Base-by-base conservation (phyloP, 345 rosid genomes). In the Acer campestre region DNA sequence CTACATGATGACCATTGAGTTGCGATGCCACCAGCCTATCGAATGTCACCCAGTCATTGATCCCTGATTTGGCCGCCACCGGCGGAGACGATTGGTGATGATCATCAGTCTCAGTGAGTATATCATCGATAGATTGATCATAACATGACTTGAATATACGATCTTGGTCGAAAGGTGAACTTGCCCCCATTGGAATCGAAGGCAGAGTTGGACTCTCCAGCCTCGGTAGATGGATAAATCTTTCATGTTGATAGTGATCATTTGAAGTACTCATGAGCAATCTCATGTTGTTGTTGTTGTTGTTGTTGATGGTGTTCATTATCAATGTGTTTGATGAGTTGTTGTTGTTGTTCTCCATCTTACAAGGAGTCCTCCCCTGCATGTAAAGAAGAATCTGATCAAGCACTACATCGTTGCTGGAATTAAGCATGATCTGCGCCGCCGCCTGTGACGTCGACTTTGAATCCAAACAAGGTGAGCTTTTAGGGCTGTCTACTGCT, bases 1-100 rank as follows among this genome's bases (percentile, higher is more conserved):
- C 84, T 23, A 27, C 79, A 31, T 81, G 84, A 46, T 10, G 12
- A 71, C 94, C 97, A 77, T 96, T 93, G n/a, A 96, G 92, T 73
- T 94, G 99, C 22, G 95, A 94, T 12, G 99, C 99, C 66, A 94
- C 98, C 0, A 96, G 88, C 69, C 93, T 89, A 75, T 96, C 99
- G 12, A 94, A 83, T 8, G 92, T 80, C 35, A 88, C 93, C 99
- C 98, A 96, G 72, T 89, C 93, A 68, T 81, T 91, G 4, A 86
- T 61, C 31, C 77, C 84, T 25, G 83, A 51, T 63, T 79, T 79
- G 70, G 67, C 23, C n/a, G n/a, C 49, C 49, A 9, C 53, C 40
- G 25, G 23, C 61, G 10, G 75, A 58, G 27, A 17, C 53, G 35
- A 4, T 4, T 35, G 84, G 76, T 38, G 49, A 46, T 10, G 13